Conservation (phyloP, 768 basidiomycete genomes). For the Termitomyces sp. region DNA sequence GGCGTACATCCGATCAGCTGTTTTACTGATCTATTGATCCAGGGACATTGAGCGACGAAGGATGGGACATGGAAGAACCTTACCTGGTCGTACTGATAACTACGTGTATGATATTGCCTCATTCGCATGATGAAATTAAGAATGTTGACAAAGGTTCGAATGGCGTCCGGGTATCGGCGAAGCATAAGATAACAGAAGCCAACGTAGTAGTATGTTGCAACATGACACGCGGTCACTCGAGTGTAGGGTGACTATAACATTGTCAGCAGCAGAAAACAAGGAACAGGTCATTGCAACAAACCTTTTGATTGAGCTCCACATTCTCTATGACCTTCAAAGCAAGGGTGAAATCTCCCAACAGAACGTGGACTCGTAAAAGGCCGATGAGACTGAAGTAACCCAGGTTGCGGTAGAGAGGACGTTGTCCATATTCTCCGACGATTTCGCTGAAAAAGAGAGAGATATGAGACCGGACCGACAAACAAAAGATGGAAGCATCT, state of each 20-base stretch:
- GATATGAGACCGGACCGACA: not conserved
- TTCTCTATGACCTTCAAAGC: slow-evolving; percentile 94
- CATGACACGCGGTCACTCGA: slow-evolving; percentile 95
- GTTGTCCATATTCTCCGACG: slow-evolving; percentile 87
- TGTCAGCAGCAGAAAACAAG: slow-evolving; percentile 10
- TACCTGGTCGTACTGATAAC: slow-evolving; percentile 95
- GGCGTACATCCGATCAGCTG: slow-evolving; percentile 97
- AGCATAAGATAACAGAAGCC: slow-evolving; percentile 97
- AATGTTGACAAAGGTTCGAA: slow-evolving; percentile 88
- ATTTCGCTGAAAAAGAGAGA: slow-evolving; percentile 54
- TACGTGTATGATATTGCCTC: slow-evolving; percentile 94
- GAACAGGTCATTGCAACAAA: slow-evolving; percentile 17
- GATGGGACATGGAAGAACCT: not conserved
- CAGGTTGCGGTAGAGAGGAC: slow-evolving; percentile 88
- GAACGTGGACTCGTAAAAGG: slow-evolving; percentile 90
- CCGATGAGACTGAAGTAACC: slow-evolving; percentile 98
- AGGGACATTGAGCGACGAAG: not conserved
- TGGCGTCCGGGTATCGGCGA: slow-evolving; percentile 91
- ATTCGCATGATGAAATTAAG: slow-evolving; percentile 95
- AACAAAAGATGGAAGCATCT: not conserved
- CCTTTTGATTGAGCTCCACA: slow-evolving; percentile 90
- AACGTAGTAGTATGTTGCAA: slow-evolving; percentile 92
- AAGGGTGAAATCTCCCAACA: slow-evolving; percentile 93
- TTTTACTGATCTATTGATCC: slow-evolving; percentile 81
- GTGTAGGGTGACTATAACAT: slow-evolving; percentile 73